Evolutionary conservation across 371 early-diverging fungal species (phyloP), one percentile per base, ranked within the genome.

Genomic region (Blakeslea trispora): DNA sequence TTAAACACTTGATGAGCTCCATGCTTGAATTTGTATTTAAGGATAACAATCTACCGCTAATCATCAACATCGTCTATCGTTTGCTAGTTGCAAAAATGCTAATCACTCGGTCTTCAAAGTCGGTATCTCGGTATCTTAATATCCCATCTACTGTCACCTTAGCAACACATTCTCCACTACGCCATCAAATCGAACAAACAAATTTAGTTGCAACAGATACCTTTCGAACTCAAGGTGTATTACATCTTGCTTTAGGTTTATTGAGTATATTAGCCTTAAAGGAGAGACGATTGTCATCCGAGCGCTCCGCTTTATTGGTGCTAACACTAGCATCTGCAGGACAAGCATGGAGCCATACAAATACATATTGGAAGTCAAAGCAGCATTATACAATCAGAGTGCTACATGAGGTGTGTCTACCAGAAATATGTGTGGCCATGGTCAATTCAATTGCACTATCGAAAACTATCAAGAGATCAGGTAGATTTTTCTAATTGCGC

Each of bases 31-130:
- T 67, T 31, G 50, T 72, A 39, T 77, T 77, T 53, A 69, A 63
- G 46, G 69, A 77, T 49, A 77, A 77, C 31, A 77, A 72, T 48
- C 46, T 74, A 15, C 72, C 75, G 3, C 41, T 77, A 15, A 28
- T 77, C 1, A 45, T 77, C 40, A 72, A 77, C 34, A 28, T 72
- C 11, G 37, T 72, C 7, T 68, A 70, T 39, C 78, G 74, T 43
- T 39, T 69, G 7, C 23, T 55, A 17, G 71, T 72, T 13, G 78
- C 74, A 6, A 63, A 71, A 22, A 40, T 58, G 18, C 55, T 77
- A 18, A 24, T 71, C 24, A 40, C 28, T 7, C 45, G 55, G 21
- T 66, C 73, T 22, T 50, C 45, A 39, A 59, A 35, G 19, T 50
- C 66, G 0, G 62, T 66, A 13, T 45, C 24, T 34, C 61, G 63